Percentiles rank a stretch among this genome's conserved stretches.
phyloP scores from a whole-genome alignment of 768 basidiomycete species.

The Boletus fagicola region DNA sequence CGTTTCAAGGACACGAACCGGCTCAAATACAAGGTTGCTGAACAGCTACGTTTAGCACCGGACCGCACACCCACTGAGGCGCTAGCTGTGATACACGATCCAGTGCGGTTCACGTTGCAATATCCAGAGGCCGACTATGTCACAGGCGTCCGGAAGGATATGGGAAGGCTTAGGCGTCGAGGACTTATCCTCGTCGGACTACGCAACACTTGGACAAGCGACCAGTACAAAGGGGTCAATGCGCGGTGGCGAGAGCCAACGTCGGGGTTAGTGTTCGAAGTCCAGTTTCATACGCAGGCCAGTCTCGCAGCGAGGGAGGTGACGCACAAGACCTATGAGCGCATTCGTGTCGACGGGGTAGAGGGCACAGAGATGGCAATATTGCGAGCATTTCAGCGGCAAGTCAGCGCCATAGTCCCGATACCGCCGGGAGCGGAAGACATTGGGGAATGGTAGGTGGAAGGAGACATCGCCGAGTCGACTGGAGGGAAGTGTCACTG shows the following conservation, averaged over 20 bases:
- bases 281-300: constrained; percentile 1
- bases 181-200: not conserved
- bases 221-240: not conserved
- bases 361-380: not conserved
- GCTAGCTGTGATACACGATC: not conserved
- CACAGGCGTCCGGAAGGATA: not conserved
- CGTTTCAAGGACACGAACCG: not conserved
- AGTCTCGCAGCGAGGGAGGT: not conserved
- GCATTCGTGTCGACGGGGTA: not conserved
- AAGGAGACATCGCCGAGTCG: not conserved
- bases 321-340: constrained; percentile 2
- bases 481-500: not conserved
- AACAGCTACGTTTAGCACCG: not conserved
- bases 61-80: not conserved
- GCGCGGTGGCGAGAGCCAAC: not conserved
- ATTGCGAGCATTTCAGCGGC: not conserved
- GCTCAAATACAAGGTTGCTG: not conserved
- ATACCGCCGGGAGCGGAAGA: not conserved
- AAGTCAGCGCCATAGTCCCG: not conserved
- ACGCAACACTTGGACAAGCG: not conserved
- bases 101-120: not conserved
- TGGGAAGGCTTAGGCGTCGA: not conserved
- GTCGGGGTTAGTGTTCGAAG: not conserved
- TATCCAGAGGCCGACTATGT: not conserved
- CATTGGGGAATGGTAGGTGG: not conserved